Evolutionary conservation across 208 protist genomes (phyloP), one percentile per base, ranked within the genome.

Genomic region (Wallacemonas sp.): DNA sequence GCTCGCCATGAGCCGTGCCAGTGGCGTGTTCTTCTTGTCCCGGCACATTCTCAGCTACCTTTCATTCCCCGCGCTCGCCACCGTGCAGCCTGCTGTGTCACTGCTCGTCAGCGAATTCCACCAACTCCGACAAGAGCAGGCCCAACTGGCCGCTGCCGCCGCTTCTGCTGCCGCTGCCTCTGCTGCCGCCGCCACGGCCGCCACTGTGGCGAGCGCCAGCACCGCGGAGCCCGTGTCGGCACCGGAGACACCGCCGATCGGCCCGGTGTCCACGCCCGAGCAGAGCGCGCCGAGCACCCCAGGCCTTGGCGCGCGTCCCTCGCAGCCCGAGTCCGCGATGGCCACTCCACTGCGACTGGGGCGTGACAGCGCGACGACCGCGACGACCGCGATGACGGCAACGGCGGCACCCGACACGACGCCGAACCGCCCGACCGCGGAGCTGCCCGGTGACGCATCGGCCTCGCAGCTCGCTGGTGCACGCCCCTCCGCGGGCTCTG

Each of bases 31-130:
- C 31, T 16, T 36, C 12, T 18, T 59, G n/a, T 59, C 52, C 7
- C 52, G 52, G 14, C 52, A 59, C 52, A 59, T 69, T 28, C 49
- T 57, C 20, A 52, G 25, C 12, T 67, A 48, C 61, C 31, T 67
- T 16, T 52, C 61, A 0, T 57, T 67, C 26, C 61, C 61, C 7
- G 31, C 18, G n/a, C 41, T 67, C 22, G 61, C 31, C 7, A 50
- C 57, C 7, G 26, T 46, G 57, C 22, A 64, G 20, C 25, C 42
- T 14, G 11, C 57, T 2, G 3, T 8, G 25, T 64, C 57, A 32
- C 29, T 36, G 23, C 57, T 64, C 42, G 57, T 64, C 31, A 29
- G 2, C 0, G 32, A 59, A 29, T 59, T 31, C n/a, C 29, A 36
- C 16, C 52, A 59, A 23, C 52, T 59, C n/a, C 11, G 11, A 26